Base-by-base conservation (phyloP, 768 basidiomycete genomes). In the Leucosporidium scottii region DNA sequence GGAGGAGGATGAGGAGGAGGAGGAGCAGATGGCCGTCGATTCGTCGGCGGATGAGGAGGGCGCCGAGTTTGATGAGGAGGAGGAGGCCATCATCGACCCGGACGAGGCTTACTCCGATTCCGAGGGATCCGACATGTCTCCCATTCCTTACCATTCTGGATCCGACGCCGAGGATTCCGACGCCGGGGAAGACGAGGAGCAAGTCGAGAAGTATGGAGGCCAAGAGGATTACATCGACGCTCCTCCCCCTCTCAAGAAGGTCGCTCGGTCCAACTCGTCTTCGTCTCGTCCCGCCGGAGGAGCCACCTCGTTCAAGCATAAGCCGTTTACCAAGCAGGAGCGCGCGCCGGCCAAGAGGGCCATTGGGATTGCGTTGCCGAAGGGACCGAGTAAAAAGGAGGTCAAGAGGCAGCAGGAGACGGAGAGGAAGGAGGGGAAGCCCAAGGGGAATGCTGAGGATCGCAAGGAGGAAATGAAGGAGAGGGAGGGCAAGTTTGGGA, bases 201-300 rank as follows among this genome's bases (percentile, higher is more conserved):
- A 44, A 57, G 54, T n/a, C n/a, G 66, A 81, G 62, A 82, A 83
- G 75, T 59, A 39, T 73, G 71, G 62, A 69, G 70, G 51, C 72
- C 64, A 39, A 66, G 66, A 60, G 61, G 76, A 73, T 69, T 69
- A 34, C 54, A 65, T 72, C 27, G 62, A 20, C 49, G 50, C 67
- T 15, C 54, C 59, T 0, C 59, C 62, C 15, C 67, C 67, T 23
- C 59, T 39, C 27, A 68, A 68, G 64, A 68, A 68, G 56, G 30
- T 30, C 13, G 39, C 39, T 44, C 39, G 39, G 8, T 44, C 39
- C 10, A 17, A 17, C 8, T 44, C 34, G 34, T 10, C 6, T 15
- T 44, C 39, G 10, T 44, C 39, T 15, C n/a, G 56, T 31, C 39
- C 61, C 49, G 17, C 56, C 36, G 7, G 54, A 54, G 65, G 65